These are phyloP conservation scores for Allium sativum DNA, from an alignment of 106 monocot genomes.

Conservation along the genomic window DNA sequence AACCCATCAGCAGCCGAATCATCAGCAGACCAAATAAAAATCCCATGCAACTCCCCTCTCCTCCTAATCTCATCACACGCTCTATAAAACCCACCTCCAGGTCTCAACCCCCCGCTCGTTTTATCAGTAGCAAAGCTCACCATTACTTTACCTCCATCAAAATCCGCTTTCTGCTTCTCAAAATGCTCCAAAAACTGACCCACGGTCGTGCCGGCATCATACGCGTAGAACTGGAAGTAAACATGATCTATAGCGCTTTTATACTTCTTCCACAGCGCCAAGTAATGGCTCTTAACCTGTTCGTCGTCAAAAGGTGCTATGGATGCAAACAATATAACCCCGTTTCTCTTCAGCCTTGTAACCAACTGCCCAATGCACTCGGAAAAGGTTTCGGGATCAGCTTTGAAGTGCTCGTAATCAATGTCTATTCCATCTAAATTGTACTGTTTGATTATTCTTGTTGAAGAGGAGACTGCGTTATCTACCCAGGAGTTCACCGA, in stretches of 20 bases:
- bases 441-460: constrained; percentile 28
- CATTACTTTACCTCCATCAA: constrained; percentile 19
- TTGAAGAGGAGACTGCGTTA: constrained; percentile 34
- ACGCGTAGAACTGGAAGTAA: constrained; percentile 54
- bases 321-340: constrained; percentile 17
- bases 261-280: constrained; percentile 14
- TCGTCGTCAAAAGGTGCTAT: constrained; percentile 14
- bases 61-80: constrained; percentile 13
- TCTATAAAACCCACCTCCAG: constrained; percentile 15
- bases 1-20: constrained; percentile 11
- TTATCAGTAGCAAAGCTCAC: constrained; percentile 12
- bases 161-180: constrained; percentile 20
- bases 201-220: constrained; percentile 14
- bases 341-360: constrained; percentile 12
- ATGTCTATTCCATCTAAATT: constrained; percentile 44
- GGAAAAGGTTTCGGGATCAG: constrained; percentile 10
- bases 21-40: constrained; percentile 24
- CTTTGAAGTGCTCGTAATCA: constrained; percentile 43
- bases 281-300: constrained; percentile 17
- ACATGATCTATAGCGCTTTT: constrained; percentile 28
- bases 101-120: constrained; percentile 8
- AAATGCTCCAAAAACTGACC: constrained; percentile 28
- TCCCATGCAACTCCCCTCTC: constrained; percentile 17
- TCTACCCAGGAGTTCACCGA: constrained; percentile 31
- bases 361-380: constrained; percentile 13